Conservation (phyloP, 768 basidiomycete species). For the Suillus luteus region DNA sequence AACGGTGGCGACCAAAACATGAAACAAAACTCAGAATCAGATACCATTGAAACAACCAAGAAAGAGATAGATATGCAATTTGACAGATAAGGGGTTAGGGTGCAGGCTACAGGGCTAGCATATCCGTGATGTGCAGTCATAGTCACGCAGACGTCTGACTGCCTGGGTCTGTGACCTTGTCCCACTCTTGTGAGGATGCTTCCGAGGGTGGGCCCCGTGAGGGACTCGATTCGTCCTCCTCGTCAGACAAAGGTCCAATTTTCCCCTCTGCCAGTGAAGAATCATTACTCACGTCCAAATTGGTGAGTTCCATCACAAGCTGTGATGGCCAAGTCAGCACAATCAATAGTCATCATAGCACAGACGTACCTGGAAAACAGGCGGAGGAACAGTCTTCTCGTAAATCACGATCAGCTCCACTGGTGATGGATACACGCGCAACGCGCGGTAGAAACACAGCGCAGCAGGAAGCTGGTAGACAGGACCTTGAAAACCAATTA, state of each 20-base stretch:
- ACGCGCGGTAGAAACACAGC: constrained; percentile 88
- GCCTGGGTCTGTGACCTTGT: constrained; percentile 79
- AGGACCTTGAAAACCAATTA: constrained; percentile 55
- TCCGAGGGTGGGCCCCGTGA: constrained; percentile 77
- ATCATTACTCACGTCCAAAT: constrained; percentile 79
- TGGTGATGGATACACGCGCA: constrained; percentile 92
- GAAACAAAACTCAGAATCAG: constrained; percentile 55
- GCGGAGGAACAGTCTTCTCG: constrained; percentile 83
- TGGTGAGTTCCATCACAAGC: constrained; percentile 83
- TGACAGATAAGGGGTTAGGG: constrained; percentile 20
- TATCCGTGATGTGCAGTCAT: constrained; percentile 34
- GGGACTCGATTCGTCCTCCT: constrained; percentile 58
- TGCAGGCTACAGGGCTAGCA: constrained; percentile 27
- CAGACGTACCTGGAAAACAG: constrained; percentile 70
- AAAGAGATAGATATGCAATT: constrained; percentile 21
- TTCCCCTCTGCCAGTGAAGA: constrained; percentile 42
- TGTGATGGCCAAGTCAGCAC: constrained; percentile 26
- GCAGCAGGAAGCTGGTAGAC: constrained; percentile 79
- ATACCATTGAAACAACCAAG: constrained; percentile 35
- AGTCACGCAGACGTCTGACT: constrained; percentile 50
- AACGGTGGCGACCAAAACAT: constrained; percentile 22
- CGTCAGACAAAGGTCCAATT: constrained; percentile 40
- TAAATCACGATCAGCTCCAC: constrained; percentile 95
- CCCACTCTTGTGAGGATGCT: constrained; percentile 90
- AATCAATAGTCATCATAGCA: background rate